Conservation (phyloP, 768 basidiomycete genomes). For the Astraeus odoratus region DNA sequence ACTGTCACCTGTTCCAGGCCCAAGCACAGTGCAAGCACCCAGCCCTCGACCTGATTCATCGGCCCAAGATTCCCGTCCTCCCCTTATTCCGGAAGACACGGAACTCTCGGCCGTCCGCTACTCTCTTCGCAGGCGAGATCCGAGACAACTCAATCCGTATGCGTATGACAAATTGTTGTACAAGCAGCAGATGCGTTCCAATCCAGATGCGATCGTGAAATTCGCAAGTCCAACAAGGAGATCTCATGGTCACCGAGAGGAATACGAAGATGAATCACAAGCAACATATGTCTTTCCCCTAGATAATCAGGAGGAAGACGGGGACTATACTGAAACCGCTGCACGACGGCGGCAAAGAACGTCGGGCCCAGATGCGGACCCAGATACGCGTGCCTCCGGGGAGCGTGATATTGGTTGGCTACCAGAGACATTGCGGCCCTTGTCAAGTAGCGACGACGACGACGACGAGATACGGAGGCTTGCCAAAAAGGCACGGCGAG, state of each 20-base stretch:
- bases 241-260: constrained; percentile 18
- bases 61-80: not conserved
- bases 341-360: constrained; percentile 8
- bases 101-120: constrained; percentile 32
- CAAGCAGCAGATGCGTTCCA: constrained; percentile 39
- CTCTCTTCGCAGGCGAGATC: constrained; percentile 46
- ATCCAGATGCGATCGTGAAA: constrained; percentile 66
- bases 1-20: constrained; percentile 3
- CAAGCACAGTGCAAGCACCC: not conserved
- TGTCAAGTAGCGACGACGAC: constrained; percentile 39
- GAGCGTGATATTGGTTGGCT: constrained; percentile 16
- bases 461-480: constrained; percentile 27
- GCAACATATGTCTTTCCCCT: constrained; percentile 22
- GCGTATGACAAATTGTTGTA: constrained; percentile 49
- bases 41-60: not conserved
- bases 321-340: constrained; percentile 18
- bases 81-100: constrained; percentile 13
- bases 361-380: not conserved
- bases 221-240: constrained; percentile 30
- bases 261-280: constrained; percentile 25
- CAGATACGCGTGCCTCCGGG: not conserved
- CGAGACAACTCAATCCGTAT: constrained; percentile 58
- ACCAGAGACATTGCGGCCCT: constrained; percentile 31
- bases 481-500: constrained; percentile 28
- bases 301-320: constrained; percentile 19